A percentile compares a stretch with the other conserved stretches of the same genome.
phyloP scores from a whole-genome alignment of 2,329 filamentous ascomycete genomes.

The Ophiostoma sp. region DNA sequence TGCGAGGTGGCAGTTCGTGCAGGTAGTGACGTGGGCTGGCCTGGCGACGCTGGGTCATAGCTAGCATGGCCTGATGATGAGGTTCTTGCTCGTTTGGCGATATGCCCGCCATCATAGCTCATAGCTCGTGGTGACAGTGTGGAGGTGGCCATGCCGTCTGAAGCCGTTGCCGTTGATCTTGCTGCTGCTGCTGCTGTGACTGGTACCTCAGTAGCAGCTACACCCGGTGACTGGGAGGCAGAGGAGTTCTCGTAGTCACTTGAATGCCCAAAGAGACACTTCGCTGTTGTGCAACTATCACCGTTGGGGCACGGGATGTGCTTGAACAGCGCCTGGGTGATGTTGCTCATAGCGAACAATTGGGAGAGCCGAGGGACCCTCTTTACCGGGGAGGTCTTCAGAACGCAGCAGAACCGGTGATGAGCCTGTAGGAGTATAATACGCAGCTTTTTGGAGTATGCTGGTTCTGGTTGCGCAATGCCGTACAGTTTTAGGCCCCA shows the following conservation, averaged over 20 bases:
- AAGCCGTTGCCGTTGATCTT: not conserved
- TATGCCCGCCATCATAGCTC: conserved; percentile 1
- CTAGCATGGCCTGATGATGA: not conserved
- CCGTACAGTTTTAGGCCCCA: no score
- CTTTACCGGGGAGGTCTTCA: not conserved
- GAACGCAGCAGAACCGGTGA: no score
- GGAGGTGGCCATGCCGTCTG: not conserved
- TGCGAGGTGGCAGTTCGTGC: not conserved
- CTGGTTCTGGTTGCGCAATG: not conserved
- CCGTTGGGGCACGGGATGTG: conserved; percentile 29
- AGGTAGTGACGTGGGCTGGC: no score
- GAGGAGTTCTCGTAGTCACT: not conserved
- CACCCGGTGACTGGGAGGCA: no score
- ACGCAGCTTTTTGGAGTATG: not conserved
- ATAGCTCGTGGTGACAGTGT: not conserved
- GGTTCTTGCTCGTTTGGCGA: not conserved
- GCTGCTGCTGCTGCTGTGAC: not conserved
- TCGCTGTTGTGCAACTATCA: conserved; percentile 25
- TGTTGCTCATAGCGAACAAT: conserved; percentile 19
- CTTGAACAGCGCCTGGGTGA: conserved; percentile 25
- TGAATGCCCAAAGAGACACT: conserved; percentile 28
- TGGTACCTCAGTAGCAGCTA: no score
- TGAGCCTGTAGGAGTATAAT: no score
- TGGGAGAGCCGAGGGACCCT: not conserved
- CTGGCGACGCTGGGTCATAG: not conserved